Evolutionary conservation across 805 yeast species (phyloP).

Genomic region (Suhomyces sp.): DNA sequence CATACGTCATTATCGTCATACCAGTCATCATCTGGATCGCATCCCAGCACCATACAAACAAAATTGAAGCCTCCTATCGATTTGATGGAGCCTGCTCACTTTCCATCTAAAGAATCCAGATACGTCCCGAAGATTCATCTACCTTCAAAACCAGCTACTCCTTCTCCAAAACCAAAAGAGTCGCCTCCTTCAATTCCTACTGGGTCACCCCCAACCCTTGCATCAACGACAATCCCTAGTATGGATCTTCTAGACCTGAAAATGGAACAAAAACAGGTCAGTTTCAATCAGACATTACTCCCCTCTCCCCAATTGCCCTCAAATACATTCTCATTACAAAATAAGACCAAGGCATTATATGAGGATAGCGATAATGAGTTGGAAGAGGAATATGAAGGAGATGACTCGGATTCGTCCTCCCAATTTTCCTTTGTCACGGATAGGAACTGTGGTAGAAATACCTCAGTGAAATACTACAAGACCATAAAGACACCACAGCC

Average conservation of each 20-base stretch:
- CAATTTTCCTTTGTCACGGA: conserved; percentile 54
- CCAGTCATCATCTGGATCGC: not conserved
- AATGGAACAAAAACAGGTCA: conserved; percentile 13
- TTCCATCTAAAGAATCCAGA: no score
- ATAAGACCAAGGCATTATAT: not conserved
- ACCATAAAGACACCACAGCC: conserved; percentile 22
- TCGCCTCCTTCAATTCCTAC: no score
- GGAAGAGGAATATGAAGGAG: conserved; percentile 5
- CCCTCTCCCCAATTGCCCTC: not conserved
- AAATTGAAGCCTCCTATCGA: conserved; percentile 7
- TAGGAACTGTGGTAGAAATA: conserved; percentile 47
- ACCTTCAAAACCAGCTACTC: no score
- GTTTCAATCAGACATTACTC: conserved; percentile 3
- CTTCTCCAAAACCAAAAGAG: no score
- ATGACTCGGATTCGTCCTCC: conserved; percentile 25
- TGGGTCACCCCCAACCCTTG: no score
- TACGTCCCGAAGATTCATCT: no score
- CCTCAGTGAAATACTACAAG: conserved; percentile 55
- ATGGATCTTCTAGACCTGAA: no score
- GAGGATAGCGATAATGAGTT: conserved; percentile 5
- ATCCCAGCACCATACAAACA: conserved; percentile 2
- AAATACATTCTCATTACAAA: not conserved
- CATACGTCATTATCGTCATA: conserved; percentile 8
- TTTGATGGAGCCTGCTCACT: no score
- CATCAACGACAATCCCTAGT: no score